Evolutionary conservation across 257 asterid species (phyloP), one percentile per base, ranked within the genome.

Genomic region (Primulina huaijiensis): DNA sequence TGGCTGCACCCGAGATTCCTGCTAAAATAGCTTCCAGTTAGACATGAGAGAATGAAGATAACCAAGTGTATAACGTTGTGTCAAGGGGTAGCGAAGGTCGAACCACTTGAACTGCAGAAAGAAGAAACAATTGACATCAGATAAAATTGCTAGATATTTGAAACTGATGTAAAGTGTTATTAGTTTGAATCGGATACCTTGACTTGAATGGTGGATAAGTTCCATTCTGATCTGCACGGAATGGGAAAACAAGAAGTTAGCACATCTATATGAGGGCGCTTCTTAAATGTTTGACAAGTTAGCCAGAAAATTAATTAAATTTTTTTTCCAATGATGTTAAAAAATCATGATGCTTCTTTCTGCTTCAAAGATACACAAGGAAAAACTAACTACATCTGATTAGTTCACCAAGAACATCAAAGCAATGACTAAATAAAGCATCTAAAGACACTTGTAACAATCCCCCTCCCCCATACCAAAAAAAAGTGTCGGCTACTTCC

Each of bases 41-140:
- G 78, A 70, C 38, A 21, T 37, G 59, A 67, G 20, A 30, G 20
- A 40, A 76, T 53, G 59, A 68, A 57, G 53, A 57, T 34, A 55
- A 35, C 20, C 3, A 60, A 68, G 14, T 31, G 8, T 25, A 14
- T 68, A 61, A 58, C 69, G 60, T 67, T 57, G 71, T 72, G 68
- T 27, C 60, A 60, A 17, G 30, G 75, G 60, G 50, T 55, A 43
- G 68, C 76, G 77, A 76, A 65, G 74, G 67, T 70, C 84, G 56
- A 76, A 92, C 97, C 96, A 67, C 75, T 85, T 84, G 98, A 85
- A 75, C 98, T 92, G 98, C 92, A 84, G 59, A 70, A 76, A 71
- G 46, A 64, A 56, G 50, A 67, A 75, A 19, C 61, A 70, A 50
- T n/a, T 2, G 27, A 62, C 16, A 72, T 88, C 56, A 85, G 88